A percentile compares a stretch with the other conserved stretches of the same genome.
Conservation (phyloP, 257 asterid species). For the Solanum sejunctum region DNA sequence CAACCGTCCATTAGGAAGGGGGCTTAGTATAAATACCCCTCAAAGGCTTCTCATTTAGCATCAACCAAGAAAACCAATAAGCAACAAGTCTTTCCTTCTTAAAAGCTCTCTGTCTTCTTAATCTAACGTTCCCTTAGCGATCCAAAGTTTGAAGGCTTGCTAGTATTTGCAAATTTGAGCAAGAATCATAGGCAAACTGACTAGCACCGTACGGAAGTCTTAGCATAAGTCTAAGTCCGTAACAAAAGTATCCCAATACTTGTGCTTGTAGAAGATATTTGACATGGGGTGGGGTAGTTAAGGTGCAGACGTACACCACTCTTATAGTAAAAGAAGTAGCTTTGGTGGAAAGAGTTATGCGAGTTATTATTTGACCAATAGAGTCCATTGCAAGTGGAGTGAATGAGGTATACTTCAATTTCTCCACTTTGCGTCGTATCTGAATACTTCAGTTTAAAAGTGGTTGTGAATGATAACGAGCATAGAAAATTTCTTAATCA, state of each 20-base stretch:
- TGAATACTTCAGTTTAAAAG: background rate
- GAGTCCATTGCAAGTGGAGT: background rate
- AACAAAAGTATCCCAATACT: background rate
- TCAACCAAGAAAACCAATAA: no score
- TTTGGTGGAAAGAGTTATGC: background rate
- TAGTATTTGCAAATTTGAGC: no score
- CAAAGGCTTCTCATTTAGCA: no score
- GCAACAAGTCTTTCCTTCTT: no score
- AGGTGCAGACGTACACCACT: background rate
- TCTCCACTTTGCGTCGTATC: background rate
- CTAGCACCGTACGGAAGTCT: no score
- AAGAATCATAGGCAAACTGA: no score
- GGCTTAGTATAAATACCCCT: no score
- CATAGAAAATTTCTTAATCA: background rate
- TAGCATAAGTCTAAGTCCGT: no score
- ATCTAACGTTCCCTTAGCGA: no score
- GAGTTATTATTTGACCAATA: background rate
- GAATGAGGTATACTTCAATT: background rate
- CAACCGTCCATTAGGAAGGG: no score
- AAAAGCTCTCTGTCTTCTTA: no score
- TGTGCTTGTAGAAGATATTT: background rate
- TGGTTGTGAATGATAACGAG: background rate
- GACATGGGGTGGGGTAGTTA: background rate
- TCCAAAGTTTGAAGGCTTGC: no score
- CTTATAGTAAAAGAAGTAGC: background rate